These are phyloP conservation scores for Yamadazyma akitaensis DNA, from an alignment of 805 yeast genomes.

Conservation along the genomic window DNA sequence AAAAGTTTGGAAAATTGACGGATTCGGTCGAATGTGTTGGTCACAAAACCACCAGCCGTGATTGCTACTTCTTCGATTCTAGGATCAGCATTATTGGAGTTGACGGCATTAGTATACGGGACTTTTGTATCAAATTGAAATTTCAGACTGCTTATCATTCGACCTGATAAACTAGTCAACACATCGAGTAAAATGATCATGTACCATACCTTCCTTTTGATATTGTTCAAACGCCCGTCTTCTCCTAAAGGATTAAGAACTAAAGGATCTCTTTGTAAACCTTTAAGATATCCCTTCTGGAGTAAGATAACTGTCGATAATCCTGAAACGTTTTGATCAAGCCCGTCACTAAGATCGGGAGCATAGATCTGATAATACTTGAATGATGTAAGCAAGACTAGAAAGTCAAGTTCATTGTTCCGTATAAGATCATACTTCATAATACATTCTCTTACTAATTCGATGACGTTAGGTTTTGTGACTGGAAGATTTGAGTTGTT, in stretches of 20 bases:
- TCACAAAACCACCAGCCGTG: not conserved
- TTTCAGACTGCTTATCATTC: constrained; percentile 24
- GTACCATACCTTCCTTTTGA: constrained; percentile 35
- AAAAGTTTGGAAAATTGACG: not conserved
- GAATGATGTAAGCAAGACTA: constrained; percentile 52
- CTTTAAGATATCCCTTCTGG: constrained; percentile 65
- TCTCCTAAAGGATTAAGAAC: constrained; percentile 18
- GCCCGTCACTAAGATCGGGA: constrained; percentile 54
- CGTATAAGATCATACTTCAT: constrained; percentile 27
- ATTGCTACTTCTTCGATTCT: constrained; percentile 1
- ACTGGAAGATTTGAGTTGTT: not conserved
- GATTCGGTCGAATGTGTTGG: not conserved
- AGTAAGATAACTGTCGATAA: constrained; percentile 51
- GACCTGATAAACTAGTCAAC: constrained; percentile 25
- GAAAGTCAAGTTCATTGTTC: constrained; percentile 45
- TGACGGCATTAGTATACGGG: constrained; percentile 18
- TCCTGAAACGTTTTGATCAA: constrained; percentile 58
- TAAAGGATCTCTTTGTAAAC: constrained; percentile 64
- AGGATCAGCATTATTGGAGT: not conserved
- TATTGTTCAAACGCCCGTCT: constrained; percentile 21
- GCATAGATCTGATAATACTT: constrained; percentile 46
- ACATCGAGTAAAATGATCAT: constrained; percentile 24
- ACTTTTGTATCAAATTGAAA: constrained; percentile 25
- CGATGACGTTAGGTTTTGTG: constrained; percentile 21
- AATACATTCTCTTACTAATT: constrained; percentile 32